These are phyloP conservation scores for Talaromyces piceae DNA, from an alignment of 2,329 filamentous ascomycete genomes.

Conservation along the genomic window DNA sequence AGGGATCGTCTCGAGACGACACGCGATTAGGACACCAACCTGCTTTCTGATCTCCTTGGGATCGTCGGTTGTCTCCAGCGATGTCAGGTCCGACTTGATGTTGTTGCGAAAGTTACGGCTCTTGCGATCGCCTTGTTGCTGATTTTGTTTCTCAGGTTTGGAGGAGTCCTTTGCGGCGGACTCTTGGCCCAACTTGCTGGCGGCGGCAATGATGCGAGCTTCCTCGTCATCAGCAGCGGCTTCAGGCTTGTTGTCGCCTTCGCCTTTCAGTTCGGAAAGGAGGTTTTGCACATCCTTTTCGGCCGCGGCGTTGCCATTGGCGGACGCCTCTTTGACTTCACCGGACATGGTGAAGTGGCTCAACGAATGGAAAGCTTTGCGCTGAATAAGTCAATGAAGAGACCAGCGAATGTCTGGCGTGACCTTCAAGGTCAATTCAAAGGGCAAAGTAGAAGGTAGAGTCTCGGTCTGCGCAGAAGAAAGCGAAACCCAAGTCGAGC, in stretches of 20 bases:
- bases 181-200: slow-evolving; percentile 30
- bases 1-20: neutral
- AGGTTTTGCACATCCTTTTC: slow-evolving; percentile 41
- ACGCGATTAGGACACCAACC: slow-evolving; percentile 39
- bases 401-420: neutral
- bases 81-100: slow-evolving; percentile 63
- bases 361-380: slow-evolving; percentile 3
- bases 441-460: neutral
- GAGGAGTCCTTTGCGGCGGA: slow-evolving; percentile 29
- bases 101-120: slow-evolving; percentile 42
- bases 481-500: neutral
- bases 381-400: slow-evolving; percentile 3
- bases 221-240: slow-evolving; percentile 17
- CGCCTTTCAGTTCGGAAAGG: slow-evolving; percentile 38
- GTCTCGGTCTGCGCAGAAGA: no score
- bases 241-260: slow-evolving; percentile 19
- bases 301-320: slow-evolving; percentile 33
- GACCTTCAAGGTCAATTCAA: neutral
- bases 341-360: slow-evolving; percentile 26
- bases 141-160: slow-evolving; percentile 16
- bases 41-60: slow-evolving; percentile 75
- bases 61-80: slow-evolving; percentile 64
- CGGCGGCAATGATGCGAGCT: slow-evolving; percentile 31
- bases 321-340: slow-evolving; percentile 26
- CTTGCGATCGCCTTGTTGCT: slow-evolving; percentile 11